Base-by-base conservation (phyloP, 768 basidiomycete species). In the Pleurotus platypus region DNA sequence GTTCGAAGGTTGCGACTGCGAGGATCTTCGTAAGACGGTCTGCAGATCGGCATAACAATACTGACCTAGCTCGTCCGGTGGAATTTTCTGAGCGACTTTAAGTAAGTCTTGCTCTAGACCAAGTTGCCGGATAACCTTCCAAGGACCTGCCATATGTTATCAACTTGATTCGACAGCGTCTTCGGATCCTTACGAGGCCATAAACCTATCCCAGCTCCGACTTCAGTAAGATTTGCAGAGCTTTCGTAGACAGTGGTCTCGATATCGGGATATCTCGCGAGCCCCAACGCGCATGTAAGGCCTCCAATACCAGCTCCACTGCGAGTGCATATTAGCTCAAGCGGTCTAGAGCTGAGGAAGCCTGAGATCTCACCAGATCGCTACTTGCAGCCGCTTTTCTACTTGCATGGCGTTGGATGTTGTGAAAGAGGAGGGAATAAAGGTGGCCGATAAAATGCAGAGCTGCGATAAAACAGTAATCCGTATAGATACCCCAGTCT, bases 171-270 rank as follows among this genome's bases (percentile, higher is more conserved):
- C 46, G 22, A 24, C 3, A 38, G 38, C 40, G 26, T 26, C 30
- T 30, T 4, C 66, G 46, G 48, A 49, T 12, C 68, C 70, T 62
- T 66, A 72, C 83, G 77, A 20, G 74, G 73, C 61, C 75, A 84
- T 6, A 85, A 63, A 3, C 80, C 81, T 54, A 86, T 75, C n/a
- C 85, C 85, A 15, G 83, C 84, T 16, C 85, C 85, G 22, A 84
- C 42, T 66, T 85, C 84, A 22, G 75, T 68, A 43, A 85, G 75
- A 53, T 76, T 67, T 39, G 65, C 62, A 26, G 82, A 77, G 11
- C 72, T 75, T 70, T 87, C 85, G 57, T 78, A 86, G 22, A 86
- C 67, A 51, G 80, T 76, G 38, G 85, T 74, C 30, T 83, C 78
- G 26, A 86, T 81, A 58, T 84, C 77, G 2, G 76, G 75, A 63